Percentiles rank a stretch among this genome's conserved stretches.
phyloP scores from a whole-genome alignment of 169 alveolate genomes.

The Neospora caninum region DNA sequence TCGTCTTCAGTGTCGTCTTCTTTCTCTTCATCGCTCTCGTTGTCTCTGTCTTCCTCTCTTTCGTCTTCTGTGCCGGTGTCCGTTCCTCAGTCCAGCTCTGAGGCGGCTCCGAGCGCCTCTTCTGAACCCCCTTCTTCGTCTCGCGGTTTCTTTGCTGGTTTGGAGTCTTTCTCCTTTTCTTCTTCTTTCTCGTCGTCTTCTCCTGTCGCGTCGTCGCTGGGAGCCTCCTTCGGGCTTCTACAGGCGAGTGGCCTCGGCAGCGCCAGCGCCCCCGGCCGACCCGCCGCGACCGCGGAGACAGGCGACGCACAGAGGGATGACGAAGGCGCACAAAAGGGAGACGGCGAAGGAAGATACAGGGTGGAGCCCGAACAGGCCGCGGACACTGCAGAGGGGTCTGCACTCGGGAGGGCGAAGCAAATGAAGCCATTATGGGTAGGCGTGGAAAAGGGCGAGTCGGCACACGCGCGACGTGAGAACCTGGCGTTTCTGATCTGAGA shows the following conservation, averaged over 20 bases:
- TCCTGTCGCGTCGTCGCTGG: neutral
- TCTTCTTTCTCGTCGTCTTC: neutral
- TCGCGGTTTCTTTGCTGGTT: neutral
- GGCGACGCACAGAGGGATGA: neutral
- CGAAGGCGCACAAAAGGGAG: neutral
- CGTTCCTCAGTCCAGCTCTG: neutral
- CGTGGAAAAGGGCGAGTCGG: constrained; percentile 59
- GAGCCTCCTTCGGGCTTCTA: neutral
- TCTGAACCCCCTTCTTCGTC: neutral
- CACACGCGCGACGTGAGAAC: neutral
- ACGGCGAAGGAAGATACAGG: neutral
- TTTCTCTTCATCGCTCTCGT: neutral
- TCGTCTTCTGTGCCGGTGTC: neutral
- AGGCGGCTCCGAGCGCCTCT: neutral
- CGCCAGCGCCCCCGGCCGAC: neutral
- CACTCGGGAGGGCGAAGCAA: neutral
- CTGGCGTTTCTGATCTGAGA: neutral
- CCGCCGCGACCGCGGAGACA: neutral
- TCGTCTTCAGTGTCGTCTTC: neutral
- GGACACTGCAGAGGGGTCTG: neutral
- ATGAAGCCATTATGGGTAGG: constrained; percentile 23
- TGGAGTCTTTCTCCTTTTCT: neutral
- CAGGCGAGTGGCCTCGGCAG: neutral
- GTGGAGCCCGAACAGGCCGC: neutral
- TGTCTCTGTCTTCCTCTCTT: neutral